Evolutionary conservation across 768 basidiomycete species (phyloP), one percentile per base, ranked within the genome.

Genomic region (Lactifluus subvellereus): DNA sequence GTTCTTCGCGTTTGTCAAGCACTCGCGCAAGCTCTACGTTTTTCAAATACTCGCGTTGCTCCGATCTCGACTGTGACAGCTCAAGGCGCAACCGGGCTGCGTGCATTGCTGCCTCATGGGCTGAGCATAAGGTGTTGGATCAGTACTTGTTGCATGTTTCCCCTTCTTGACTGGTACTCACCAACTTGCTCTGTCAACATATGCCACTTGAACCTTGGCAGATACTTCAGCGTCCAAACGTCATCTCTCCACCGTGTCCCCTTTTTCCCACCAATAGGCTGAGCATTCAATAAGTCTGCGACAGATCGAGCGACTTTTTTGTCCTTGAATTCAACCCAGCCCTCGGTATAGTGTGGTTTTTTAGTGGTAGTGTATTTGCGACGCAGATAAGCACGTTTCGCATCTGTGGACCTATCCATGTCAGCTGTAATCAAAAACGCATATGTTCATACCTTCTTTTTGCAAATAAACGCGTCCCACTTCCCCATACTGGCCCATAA

Each of bases 161-260:
- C 58, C 47, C 48, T 32, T 9, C 10, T 27, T 40, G 32, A 16
- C 48, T 20, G 14, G 51, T 43, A 81, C 94, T 73, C 72, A 96
- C 96, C 94, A 69, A 99, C 88, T 81, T 98, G 96, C 75, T 98
- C 97, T 6, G 93, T 95, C 62, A 99, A 78, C 96, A 97, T 97
- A 74, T 89, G 86, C 97, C 97, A 99, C 70, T 95, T 97, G 80
- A 98, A 99, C 70, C 86, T 89, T 9, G 95, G 95, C 61, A 99
- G 77, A 73, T 99, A 99, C 72, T 96, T 96, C 94, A 98, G 96
- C 60, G 97, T 98, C 97, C 97, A 99, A 8, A 99, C 86, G 67
- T 99, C 97, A 71, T 98, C 96, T 72, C 92, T 80, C 91, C 93
- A 98, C 61, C 92, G 80, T 2, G 85, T 82, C 6, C 89, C 88